Evolutionary conservation across 2,329 filamentous ascomycete genomes (phyloP).

Genomic region (Sporothrix luriei): DNA sequence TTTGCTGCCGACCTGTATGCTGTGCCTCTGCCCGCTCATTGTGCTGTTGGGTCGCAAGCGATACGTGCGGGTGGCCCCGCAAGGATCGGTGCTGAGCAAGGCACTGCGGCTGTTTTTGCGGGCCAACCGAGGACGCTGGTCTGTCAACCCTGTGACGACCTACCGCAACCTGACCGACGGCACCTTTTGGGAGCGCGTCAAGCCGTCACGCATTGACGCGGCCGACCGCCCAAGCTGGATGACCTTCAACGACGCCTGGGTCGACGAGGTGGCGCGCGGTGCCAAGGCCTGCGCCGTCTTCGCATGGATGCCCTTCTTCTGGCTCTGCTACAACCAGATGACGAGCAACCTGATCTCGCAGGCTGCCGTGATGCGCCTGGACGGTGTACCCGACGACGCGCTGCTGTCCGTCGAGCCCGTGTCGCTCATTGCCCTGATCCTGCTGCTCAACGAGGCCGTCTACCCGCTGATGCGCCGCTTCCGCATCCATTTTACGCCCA

Average conservation of each 20-base stretch:
- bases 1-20: slow-evolving; percentile 60
- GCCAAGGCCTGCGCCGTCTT: slow-evolving; percentile 71
- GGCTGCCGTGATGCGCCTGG: slow-evolving; percentile 65
- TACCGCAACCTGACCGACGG: slow-evolving; percentile 32
- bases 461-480: slow-evolving; percentile 68
- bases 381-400: slow-evolving; percentile 76
- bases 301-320: slow-evolving; percentile 68
- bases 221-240: slow-evolving; percentile 33
- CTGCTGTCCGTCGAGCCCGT: slow-evolving; percentile 76
- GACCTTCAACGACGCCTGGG: slow-evolving; percentile 80
- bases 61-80: slow-evolving; percentile 57
- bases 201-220: slow-evolving; percentile 32
- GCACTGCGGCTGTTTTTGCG: slow-evolving; percentile 51
- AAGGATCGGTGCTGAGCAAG: slow-evolving; percentile 63
- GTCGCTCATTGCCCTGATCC: slow-evolving; percentile 74
- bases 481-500: slow-evolving; percentile 69
- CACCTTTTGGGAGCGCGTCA: slow-evolving; percentile 35
- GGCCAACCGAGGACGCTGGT: slow-evolving; percentile 33
- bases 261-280: slow-evolving; percentile 74
- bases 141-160: slow-evolving; percentile 29
- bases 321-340: slow-evolving; percentile 62
- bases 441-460: slow-evolving; percentile 67
- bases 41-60: slow-evolving; percentile 54
- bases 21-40: slow-evolving; percentile 58
- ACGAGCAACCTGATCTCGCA: slow-evolving; percentile 65